Percentiles rank a stretch among this genome's conserved stretches.
Conservation (phyloP, 352 stramenopile genomes). For the Globisporangium uncinulatum region DNA sequence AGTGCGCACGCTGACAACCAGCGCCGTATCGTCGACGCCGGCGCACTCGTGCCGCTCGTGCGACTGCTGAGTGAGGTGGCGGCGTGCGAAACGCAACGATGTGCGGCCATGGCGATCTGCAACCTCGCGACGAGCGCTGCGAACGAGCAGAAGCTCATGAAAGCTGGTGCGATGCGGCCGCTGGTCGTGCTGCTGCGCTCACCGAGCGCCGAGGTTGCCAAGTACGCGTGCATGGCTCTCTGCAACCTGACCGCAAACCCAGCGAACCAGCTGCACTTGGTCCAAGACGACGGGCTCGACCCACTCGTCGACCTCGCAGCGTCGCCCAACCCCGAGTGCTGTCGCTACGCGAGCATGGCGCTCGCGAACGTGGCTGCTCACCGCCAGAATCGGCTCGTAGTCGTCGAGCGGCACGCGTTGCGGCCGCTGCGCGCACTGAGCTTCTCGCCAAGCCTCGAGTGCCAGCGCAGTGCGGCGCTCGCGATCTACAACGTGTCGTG, state of each 20-base stretch:
- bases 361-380: slow-evolving; percentile 92
- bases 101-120: slow-evolving; percentile 79
- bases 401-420: slow-evolving; percentile 86
- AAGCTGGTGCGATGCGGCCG: slow-evolving; percentile 54
- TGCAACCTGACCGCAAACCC: slow-evolving; percentile 93
- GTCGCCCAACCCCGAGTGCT: slow-evolving; percentile 69
- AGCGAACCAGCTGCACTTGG: slow-evolving; percentile 88
- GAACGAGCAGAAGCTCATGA: slow-evolving; percentile 81
- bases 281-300: slow-evolving; percentile 72
- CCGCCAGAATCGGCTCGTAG: slow-evolving; percentile 76
- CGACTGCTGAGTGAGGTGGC: slow-evolving; percentile 41
- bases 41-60: slow-evolving; percentile 74
- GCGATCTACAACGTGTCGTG: slow-evolving; percentile 96
- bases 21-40: slow-evolving; percentile 76
- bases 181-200: slow-evolving; percentile 59
- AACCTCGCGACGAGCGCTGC: slow-evolving; percentile 72
- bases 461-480: slow-evolving; percentile 87
- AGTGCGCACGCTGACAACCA: slow-evolving; percentile 87
- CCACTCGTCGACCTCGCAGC: slow-evolving; percentile 78
- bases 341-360: slow-evolving; percentile 91
- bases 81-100: slow-evolving; percentile 65
- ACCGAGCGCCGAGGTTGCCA: slow-evolving; percentile 47
- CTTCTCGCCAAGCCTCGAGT: slow-evolving; percentile 81
- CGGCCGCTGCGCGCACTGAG: slow-evolving; percentile 74
- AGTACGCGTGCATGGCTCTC: slow-evolving; percentile 92